These are phyloP conservation scores for Staphylotrichum tortipilum DNA, from an alignment of 495 filamentous ascomycete genomes.

Conservation along the genomic window DNA sequence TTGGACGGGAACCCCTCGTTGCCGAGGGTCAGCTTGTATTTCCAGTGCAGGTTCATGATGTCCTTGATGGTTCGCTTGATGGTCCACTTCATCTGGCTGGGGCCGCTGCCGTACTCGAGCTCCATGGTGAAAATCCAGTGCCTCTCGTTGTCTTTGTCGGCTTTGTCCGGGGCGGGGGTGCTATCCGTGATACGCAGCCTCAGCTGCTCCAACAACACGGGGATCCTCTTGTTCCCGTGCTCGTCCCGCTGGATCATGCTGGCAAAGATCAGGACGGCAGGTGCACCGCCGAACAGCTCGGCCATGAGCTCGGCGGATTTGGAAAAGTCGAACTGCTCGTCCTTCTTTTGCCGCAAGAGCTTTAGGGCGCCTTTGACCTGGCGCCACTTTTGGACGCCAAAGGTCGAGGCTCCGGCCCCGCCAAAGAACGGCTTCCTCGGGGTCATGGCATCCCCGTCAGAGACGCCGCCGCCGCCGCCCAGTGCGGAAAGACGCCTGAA, in stretches of 20 bases:
- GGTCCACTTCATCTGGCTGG: constrained; percentile 95
- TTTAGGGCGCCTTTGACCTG: constrained; percentile 78
- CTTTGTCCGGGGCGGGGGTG: constrained; percentile 46
- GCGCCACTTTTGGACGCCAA: constrained; percentile 77
- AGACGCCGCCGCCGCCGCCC: constrained; percentile 30
- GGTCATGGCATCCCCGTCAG: constrained; percentile 44
- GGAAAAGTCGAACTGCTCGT: constrained; percentile 80
- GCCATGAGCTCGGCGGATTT: constrained; percentile 96
- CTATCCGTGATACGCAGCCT: constrained; percentile 82
- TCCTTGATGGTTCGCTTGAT: constrained; percentile 80
- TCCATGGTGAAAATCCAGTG: constrained; percentile 87
- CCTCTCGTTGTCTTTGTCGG: constrained; percentile 60
- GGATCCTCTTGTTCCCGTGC: constrained; percentile 87
- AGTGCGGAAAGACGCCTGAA: constrained; percentile 69
- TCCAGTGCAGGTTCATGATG: constrained; percentile 84
- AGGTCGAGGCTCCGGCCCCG: constrained; percentile 62
- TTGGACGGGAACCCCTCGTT: constrained; percentile 64
- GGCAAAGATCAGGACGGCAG: constrained; percentile 84
- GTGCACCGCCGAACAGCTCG: constrained; percentile 82
- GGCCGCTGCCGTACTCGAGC: constrained; percentile 90
- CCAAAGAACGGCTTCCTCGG: constrained; percentile 43
- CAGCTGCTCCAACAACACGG: constrained; percentile 89
- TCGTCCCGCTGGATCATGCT: constrained; percentile 98
- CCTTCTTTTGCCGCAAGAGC: constrained; percentile 72
- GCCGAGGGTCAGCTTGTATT: constrained; percentile 76